phyloP scores from a whole-genome alignment of 1,139 yeast genomes.

The Saccharomyces pastorianus region DNA sequence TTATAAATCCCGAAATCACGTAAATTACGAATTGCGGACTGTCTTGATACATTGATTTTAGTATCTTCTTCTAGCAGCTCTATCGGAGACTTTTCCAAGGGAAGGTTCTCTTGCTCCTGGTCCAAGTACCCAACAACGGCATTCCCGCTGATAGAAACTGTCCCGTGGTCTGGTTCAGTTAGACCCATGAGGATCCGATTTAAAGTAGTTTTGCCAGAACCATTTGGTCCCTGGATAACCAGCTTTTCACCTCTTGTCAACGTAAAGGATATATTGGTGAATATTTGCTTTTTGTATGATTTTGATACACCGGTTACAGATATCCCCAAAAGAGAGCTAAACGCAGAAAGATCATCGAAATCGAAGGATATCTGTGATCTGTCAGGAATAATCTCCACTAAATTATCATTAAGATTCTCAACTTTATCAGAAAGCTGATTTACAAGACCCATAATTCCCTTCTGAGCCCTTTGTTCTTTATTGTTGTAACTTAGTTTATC shows the following conservation, averaged over 20 bases:
- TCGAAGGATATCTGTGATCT: conserved; percentile 10
- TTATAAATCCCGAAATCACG: conserved; percentile 12
- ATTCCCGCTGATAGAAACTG: conserved; percentile 11
- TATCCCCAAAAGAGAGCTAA: conserved; percentile 10
- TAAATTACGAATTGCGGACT: conserved; percentile 11
- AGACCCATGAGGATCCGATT: conserved; percentile 12
- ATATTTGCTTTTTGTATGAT: conserved; percentile 9
- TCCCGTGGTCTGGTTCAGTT: conserved; percentile 11
- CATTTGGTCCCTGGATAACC: conserved; percentile 13
- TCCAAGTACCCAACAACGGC: conserved; percentile 13
- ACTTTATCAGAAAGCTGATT: conserved; percentile 12
- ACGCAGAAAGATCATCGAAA: conserved; percentile 11
- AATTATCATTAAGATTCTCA: conserved; percentile 10
- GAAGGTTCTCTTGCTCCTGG: conserved; percentile 15
- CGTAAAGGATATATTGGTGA: conserved; percentile 10
- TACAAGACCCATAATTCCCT: conserved; percentile 11
- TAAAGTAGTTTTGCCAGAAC: conserved; percentile 13
- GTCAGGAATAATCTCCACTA: conserved; percentile 13
- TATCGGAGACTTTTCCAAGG: conserved; percentile 12
- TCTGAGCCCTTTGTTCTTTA: conserved; percentile 13
- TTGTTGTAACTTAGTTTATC: conserved; percentile 13
- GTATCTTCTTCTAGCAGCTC: conserved; percentile 10
- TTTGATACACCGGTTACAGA: conserved; percentile 9
- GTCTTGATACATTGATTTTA: conserved; percentile 10
- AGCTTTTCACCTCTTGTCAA: conserved; percentile 12